Evolutionary conservation across 306 rosid species (phyloP), one percentile per base, ranked within the genome.

Genomic region (Calophaca sinica): DNA sequence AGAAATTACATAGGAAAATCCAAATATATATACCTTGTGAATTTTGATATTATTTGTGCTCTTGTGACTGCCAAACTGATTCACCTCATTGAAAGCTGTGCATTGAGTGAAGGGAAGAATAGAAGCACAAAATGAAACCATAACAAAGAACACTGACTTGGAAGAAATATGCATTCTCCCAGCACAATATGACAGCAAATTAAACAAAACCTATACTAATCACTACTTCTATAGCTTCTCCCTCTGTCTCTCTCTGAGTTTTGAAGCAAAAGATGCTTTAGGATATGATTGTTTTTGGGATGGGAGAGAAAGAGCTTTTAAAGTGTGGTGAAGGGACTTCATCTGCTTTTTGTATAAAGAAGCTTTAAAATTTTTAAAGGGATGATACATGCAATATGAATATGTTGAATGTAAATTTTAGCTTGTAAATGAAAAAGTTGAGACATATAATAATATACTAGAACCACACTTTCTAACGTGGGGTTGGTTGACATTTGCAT

Each of bases 71-170:
- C 68, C 60, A 15, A 80, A 82, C 13, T 77, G 87, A 62, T 72
- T 75, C 50, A 38, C 60, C 11, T 82, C 89, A 55, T 79, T 83
- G 78, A 80, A 82, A 36, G 83, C 72, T 55, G 88, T 78, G 80
- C 93, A 83, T 46, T 76, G n/a, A 65, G 81, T 88, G 62, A 84
- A 87, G 48, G 89, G 91, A 10, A 87, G 83, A 73, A 85, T 53
- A 89, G 71, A 50, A 80, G 76, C 68, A 84, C 54, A 82, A 72
- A 38, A 85, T 38, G 79, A 77, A 81, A 72, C 63, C 32, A 85
- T 31, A 8, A 72, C 33, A 41, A 84, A 41, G 78, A 73, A 26
- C 38, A 82, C 45, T 62, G 35, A 59, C 44, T 62, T 79, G 70
- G 39, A 79, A 70, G 54, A 73, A 44, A 49, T 73, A 49, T 77